phyloP scores from a whole-genome alignment of 2,329 filamentous ascomycete species.

The Sarocladium strictum region DNA sequence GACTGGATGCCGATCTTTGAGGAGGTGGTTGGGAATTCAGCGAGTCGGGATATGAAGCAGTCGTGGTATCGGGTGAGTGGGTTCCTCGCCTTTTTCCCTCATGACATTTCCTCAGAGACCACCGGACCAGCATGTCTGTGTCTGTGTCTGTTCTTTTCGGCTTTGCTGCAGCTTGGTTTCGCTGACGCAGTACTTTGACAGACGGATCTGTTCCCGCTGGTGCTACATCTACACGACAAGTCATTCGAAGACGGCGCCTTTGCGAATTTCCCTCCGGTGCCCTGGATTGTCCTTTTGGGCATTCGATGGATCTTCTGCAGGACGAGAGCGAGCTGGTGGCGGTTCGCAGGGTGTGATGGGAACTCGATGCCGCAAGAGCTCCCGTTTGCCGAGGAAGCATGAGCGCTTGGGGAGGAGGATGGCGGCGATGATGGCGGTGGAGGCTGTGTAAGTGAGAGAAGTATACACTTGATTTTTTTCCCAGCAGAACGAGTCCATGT shows the following conservation, averaged over 20 bases:
- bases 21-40: constrained; percentile 8
- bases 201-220: constrained; percentile 18
- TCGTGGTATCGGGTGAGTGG: constrained; percentile 13
- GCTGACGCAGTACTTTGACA: constrained; percentile 4
- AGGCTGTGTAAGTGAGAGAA: no score
- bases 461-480: background rate
- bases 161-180: background rate
- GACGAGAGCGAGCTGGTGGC: constrained; percentile 29
- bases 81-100: background rate
- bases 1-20: constrained; percentile 28
- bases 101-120: background rate
- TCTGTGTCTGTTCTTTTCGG: no score
- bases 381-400: constrained; percentile 22
- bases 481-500: background rate
- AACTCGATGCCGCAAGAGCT: constrained; percentile 25
- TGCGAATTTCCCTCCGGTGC: constrained; percentile 20
- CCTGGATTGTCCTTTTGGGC: constrained; percentile 20
- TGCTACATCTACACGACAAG: constrained; percentile 21
- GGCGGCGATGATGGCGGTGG: no score
- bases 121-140: no score
- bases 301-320: constrained; percentile 28
- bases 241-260: constrained; percentile 21
- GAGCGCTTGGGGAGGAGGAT: background rate
- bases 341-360: constrained; percentile 26
- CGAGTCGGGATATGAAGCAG: constrained; percentile 7